Conservation (phyloP, 345 rosid species). For the Bretschneidera sinensis region DNA sequence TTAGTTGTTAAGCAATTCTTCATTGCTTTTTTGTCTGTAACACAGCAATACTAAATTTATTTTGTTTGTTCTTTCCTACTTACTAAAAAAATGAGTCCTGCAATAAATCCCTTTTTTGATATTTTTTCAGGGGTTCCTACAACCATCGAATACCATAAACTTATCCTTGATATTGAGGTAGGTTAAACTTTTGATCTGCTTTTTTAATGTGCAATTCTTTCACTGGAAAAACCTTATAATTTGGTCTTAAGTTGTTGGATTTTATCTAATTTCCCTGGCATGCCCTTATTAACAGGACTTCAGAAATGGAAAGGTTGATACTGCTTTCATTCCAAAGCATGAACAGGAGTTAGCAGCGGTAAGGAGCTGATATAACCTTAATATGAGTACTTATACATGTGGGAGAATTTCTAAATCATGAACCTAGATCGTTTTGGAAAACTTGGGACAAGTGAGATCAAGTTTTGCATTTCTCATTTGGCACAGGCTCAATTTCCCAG, state of each 20-base stretch:
- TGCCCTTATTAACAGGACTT: slow-evolving; percentile 58
- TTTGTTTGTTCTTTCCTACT: no score
- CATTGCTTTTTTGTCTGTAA: neutral
- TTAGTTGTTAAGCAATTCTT: no score
- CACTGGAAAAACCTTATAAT: neutral
- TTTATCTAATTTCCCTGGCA: neutral
- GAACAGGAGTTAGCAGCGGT: slow-evolving; percentile 86
- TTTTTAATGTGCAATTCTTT: neutral
- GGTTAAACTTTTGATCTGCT: slow-evolving; percentile 18
- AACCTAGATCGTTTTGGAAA: no score
- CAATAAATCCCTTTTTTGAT: slow-evolving; percentile 4
- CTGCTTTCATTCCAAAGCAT: slow-evolving; percentile 96
- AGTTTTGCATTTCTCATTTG: no score
- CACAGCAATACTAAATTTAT: neutral
- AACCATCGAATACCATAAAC: slow-evolving; percentile 91
- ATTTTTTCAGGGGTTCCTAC: slow-evolving; percentile 96
- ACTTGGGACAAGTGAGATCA: no score
- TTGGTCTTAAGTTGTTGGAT: slow-evolving; percentile 4
- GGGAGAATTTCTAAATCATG: neutral
- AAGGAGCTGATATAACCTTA: slow-evolving; percentile 8
- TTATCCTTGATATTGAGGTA: slow-evolving; percentile 94
- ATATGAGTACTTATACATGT: neutral
- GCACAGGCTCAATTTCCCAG: no score
- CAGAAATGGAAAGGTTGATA: slow-evolving; percentile 90
- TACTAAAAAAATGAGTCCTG: no score